Evolutionary conservation across 345 rosid genomes (phyloP), one percentile per base, ranked within the genome.

Genomic region (Brassica carinata): DNA sequence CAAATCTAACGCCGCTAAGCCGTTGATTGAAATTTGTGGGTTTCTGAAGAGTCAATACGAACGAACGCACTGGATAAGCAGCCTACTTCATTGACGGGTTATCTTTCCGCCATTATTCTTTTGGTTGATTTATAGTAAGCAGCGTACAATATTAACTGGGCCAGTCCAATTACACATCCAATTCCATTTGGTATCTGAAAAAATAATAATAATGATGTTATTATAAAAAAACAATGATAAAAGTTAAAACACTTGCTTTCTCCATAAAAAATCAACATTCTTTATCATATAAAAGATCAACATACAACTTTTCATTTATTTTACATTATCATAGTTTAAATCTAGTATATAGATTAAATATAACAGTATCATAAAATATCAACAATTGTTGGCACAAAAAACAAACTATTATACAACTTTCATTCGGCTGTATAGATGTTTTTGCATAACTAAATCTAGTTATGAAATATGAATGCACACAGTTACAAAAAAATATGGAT

Each of bases 171-270:
- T 23, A 89, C 8, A 10, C 90, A 58, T 1, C 98, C 99, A 7
- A 90, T 55, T 34, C 97, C 99, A 82, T 95, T 94, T 7, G 98
- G 91, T 69, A 82, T 71, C 97, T 94, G 72, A 61, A 51, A 64
- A 34, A 48, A 48, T 36, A 40, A 23, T 23, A 53, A 53, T 3
- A 13, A 13, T 2, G 27, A 64, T 7, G 68, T 17, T 57, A 10
- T 73, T 23, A 26, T 45, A 23, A 30, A 17, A 17, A 72, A 75
- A 53, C 8, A 73, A 38, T 23, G 64, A 45, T 34, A 29, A 51
- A 43, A 23, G 26, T 23, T 23, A 23, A 23, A 51, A 51, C 17
- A 51, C 55, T 45, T 17, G 57, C 14, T 48, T 43, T 48, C 57
- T 48, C 57, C 7, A 48, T 14, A 38, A 38, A 48, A 43, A 48